Base-by-base conservation (phyloP, 345 rosid species). In the Dipteronia sinensis region DNA sequence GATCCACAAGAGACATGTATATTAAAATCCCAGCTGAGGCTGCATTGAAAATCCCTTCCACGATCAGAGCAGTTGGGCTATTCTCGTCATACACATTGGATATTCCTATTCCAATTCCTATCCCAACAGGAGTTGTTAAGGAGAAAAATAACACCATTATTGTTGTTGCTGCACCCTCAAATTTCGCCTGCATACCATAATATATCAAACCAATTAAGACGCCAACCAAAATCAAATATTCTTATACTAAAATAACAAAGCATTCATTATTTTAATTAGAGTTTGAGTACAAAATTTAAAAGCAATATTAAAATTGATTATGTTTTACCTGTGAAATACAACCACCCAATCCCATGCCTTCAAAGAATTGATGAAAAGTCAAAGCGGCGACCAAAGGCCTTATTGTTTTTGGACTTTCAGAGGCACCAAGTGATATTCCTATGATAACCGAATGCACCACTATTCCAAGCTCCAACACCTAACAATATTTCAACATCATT, bases 311-410 rank as follows among this genome's bases (percentile, higher is more conserved):
- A 31, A 31, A 31, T 31, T 31, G 38, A 31, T 31, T 31, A 31
- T 31, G 6, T 31, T 2, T 61, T 55, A 86, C 93, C 88, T 90
- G 93, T 3, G 86, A 27, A 55, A 91, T 89, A 81, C 92, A 90
- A 0, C 94, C 92, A 0, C 98, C 96, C 4, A 91, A 90, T 10
- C 93, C 94, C 87, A 91, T 90, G 63, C 94, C 96, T 77, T 91
- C 98, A 47, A 89, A 93, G 83, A 89, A 86, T 46, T 93, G 98
- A 68, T 93, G 98, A 70, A 93, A 93, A 31, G 90, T 81, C 69
- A 93, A 87, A 2, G 96, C 96, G 4, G 89, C 93, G 0, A 91
- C 63, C 1, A 91, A 81, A 2, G 89, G 89, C 70, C 69, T 90
- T 63, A 93, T 84, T 6, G 87, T 83, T 20, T 82, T 76, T 2